Conservation (phyloP, 306 rosid genomes). For the Sphenostylis stenocarpa region DNA sequence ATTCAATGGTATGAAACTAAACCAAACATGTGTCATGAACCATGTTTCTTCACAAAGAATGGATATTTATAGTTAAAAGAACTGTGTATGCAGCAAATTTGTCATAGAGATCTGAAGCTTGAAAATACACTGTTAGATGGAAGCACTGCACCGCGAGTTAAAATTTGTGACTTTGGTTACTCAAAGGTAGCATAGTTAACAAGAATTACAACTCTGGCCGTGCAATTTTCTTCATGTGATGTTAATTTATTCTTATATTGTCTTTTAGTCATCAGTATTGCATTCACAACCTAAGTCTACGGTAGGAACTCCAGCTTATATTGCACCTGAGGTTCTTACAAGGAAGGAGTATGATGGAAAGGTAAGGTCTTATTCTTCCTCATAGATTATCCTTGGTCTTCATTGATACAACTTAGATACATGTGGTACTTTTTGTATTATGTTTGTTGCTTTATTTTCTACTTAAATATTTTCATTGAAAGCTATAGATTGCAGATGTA, state of each 20-base stretch:
- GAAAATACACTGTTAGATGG: constrained; percentile 86
- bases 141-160: constrained; percentile 71
- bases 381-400: constrained; percentile 2
- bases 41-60: background rate
- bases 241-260: constrained; percentile 34
- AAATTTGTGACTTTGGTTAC: constrained; percentile 87
- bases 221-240: background rate
- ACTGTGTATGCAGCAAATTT: constrained; percentile 65
- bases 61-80: constrained; percentile 8
- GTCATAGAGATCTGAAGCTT: constrained; percentile 92
- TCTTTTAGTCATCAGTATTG: constrained; percentile 64
- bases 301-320: constrained; percentile 89
- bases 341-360: constrained; percentile 80
- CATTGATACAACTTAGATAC: background rate
- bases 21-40: background rate
- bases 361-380: constrained; percentile 43
- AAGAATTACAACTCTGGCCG: background rate
- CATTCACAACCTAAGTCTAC: constrained; percentile 91
- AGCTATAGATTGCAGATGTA: constrained; percentile 80
- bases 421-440: background rate
- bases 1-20: constrained; percentile 67
- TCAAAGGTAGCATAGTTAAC: constrained; percentile 69
- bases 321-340: constrained; percentile 85
- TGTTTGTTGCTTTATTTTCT: background rate
- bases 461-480: constrained; percentile 3